Base-by-base conservation (phyloP, 2,329 filamentous ascomycete genomes). In the Colletotrichum tanaceti region DNA sequence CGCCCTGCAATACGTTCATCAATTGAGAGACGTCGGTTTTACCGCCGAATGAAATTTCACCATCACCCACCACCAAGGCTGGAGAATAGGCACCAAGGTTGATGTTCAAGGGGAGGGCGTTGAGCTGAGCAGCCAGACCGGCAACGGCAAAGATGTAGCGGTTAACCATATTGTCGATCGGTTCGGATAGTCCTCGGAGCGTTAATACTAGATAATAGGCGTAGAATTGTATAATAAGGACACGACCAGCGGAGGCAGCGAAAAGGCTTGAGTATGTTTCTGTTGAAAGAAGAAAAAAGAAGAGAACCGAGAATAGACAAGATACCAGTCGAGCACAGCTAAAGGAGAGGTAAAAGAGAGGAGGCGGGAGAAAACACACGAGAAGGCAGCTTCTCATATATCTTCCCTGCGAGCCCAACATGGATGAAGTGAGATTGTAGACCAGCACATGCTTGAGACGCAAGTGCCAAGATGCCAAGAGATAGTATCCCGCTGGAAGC, bases 21-120 rank as follows among this genome's bases (percentile, higher is more conserved):
- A 84, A 73, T 61, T 73, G 78, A 53, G 81, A 78, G 39, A 84
- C 82, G 74, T 84, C 82, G 74, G 80, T 76, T 63, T 77, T 78
- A 68, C 82, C 82, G 71, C 82, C 78, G 70, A 84, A 84, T 70
- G 81, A 82, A 69, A 84, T 83, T 73, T 83, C 82, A 77, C 82
- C 82, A 77, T 79, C 78, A 78, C 71, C 71, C 58, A 76, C 76
- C 68, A 78, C 77, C 73, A 78, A 71, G 46, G 77, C 77, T 65
- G 77, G 77, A 35, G 77, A 78, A 63, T 78, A 78, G 41, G 77
- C 77, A 61, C 77, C 77, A 18, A 78, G 71, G 72, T 78, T 78
- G 70, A 78, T 78, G 71, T 78, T 78, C 50, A 78, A 70, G 5
- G 77, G 77, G 22, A 76, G 71, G 44, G 77, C 76, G 39, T 72